Conservation (phyloP, 805 yeast genomes). For the Danielia reshetovae region DNA sequence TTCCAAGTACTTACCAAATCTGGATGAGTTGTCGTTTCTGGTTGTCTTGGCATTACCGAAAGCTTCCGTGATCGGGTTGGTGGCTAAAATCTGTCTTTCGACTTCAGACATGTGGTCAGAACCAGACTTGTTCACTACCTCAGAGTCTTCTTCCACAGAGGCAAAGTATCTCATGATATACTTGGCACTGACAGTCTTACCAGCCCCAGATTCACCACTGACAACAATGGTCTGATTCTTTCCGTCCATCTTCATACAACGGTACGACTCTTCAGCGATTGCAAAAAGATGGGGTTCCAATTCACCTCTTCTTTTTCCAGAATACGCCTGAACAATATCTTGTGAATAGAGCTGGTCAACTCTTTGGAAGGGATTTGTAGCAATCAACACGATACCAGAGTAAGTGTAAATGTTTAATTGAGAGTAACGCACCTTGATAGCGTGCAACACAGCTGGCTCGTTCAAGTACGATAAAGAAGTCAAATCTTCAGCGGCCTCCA, state of each 20-base stretch:
- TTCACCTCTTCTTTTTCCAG: slow-evolving; percentile 90
- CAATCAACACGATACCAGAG: slow-evolving; percentile 94
- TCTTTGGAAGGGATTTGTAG: slow-evolving; percentile 91
- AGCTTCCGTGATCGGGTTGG: slow-evolving; percentile 96
- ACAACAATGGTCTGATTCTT: slow-evolving; percentile 94
- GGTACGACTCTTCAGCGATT: slow-evolving; percentile 95
- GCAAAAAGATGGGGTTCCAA: slow-evolving; percentile 96
- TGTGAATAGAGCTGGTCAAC: slow-evolving; percentile 88
- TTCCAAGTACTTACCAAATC: slow-evolving; percentile 95
- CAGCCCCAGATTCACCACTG: slow-evolving; percentile 98
- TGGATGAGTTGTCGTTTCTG: slow-evolving; percentile 94
- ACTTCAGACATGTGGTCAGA: slow-evolving; percentile 69
- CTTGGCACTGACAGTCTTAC: slow-evolving; percentile 95
- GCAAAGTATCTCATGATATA: slow-evolving; percentile 98
- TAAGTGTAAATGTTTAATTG: slow-evolving; percentile 92
- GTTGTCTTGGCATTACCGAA: slow-evolving; percentile 98
- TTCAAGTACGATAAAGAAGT: slow-evolving; percentile 88
- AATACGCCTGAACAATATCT: slow-evolving; percentile 91
- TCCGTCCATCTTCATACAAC: slow-evolving; percentile 84
- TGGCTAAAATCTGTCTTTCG: slow-evolving; percentile 91
- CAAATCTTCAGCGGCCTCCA: slow-evolving; percentile 92
- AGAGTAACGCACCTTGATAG: slow-evolving; percentile 83
- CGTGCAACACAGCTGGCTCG: slow-evolving; percentile 95
- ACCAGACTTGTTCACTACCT: slow-evolving; percentile 28
- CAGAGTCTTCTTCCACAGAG: slow-evolving; percentile 64